Percentiles rank a stretch among this genome's conserved stretches.
phyloP scores from a whole-genome alignment of 2,329 filamentous ascomycete species.

The Trichoderma pleuroti region DNA sequence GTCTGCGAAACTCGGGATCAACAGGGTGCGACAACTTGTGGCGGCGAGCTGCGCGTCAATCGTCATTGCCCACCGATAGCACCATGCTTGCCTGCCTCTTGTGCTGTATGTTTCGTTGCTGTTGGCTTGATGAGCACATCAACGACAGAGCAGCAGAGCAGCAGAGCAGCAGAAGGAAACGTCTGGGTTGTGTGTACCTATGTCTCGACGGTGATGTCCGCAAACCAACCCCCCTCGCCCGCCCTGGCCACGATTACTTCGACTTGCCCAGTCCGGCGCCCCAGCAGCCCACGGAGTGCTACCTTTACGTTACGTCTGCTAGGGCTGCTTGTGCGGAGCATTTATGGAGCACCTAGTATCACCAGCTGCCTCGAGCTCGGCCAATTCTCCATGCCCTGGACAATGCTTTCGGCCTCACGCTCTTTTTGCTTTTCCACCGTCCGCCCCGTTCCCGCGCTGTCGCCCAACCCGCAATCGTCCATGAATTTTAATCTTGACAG shows the following conservation, averaged over 20 bases:
- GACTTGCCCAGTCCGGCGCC: slow-evolving; percentile 10
- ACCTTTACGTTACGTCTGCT: background rate
- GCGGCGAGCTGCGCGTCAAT: background rate
- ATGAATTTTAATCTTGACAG: background rate
- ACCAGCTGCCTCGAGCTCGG: background rate
- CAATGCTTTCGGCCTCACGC: background rate
- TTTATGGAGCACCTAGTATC: slow-evolving; percentile 1
- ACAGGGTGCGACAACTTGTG: slow-evolving; percentile 1
- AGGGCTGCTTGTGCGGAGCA: background rate
- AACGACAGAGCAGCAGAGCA: background rate
- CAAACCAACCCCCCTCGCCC: background rate
- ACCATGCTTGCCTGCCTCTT: background rate
- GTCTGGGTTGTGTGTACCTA: background rate
- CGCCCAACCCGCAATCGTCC: slow-evolving; percentile 9
- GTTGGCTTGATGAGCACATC: background rate
- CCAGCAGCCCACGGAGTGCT: background rate
- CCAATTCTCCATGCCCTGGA: slow-evolving; percentile 5
- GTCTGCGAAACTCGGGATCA: background rate
- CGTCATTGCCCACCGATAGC: background rate
- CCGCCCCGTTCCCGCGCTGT: background rate
- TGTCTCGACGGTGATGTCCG: background rate
- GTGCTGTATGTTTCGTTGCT: background rate
- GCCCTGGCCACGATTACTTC: background rate
- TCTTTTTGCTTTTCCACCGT: background rate
- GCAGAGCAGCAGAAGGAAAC: background rate